A percentile compares a stretch with the other conserved stretches of the same genome.
phyloP scores from a whole-genome alignment of 2,329 filamentous ascomycete genomes.

The Pseudogymnoascus sp. region DNA sequence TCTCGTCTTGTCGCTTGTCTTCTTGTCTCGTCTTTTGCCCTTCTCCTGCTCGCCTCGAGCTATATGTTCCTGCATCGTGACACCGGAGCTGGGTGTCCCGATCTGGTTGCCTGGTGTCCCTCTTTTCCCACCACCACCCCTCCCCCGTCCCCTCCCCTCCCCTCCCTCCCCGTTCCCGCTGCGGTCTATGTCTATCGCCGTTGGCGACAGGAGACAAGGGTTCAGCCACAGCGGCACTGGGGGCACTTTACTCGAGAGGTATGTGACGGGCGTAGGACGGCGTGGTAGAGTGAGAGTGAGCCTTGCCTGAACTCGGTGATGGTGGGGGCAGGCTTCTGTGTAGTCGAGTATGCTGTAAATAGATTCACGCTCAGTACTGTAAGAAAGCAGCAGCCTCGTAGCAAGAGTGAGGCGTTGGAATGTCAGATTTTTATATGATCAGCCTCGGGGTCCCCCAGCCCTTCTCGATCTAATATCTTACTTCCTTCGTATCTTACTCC shows the following conservation, averaged over 20 bases:
- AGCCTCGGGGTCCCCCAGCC: neutral
- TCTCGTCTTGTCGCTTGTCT: neutral
- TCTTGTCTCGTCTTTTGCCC: neutral
- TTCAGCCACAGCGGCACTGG: neutral
- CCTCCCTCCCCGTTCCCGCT: neutral
- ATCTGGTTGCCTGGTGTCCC: neutral
- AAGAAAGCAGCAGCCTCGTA: neutral
- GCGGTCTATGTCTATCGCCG: neutral
- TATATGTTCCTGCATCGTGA: conserved; percentile 1
- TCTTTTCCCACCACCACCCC: neutral
- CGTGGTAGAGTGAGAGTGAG: neutral
- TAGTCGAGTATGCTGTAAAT: neutral
- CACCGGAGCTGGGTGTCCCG: neutral
- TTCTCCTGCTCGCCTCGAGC: neutral
- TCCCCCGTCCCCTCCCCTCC: neutral
- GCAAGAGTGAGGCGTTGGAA: neutral
- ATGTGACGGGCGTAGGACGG: neutral
- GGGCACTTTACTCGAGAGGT: neutral
- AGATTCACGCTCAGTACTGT: neutral
- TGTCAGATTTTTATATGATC: neutral
- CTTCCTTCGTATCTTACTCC: neutral
- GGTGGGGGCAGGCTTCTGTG: neutral
- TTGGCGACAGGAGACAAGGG: neutral
- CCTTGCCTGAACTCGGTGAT: neutral
- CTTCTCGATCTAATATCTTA: neutral